phyloP scores from a whole-genome alignment of 805 yeast species.

The Wilhelminamyces savonicus region DNA sequence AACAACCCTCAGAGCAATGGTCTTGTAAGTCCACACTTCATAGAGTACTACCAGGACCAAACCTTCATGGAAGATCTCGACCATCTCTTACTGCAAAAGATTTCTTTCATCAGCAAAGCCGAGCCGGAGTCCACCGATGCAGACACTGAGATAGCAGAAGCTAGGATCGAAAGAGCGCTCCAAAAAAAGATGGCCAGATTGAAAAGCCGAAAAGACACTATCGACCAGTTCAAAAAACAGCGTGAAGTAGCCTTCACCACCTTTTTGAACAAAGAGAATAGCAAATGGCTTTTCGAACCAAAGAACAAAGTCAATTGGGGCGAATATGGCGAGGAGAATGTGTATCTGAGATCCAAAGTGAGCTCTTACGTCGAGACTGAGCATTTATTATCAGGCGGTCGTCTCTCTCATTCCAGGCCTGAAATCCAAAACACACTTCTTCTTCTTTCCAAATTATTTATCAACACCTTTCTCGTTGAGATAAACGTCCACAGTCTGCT shows the following conservation, averaged over 20 bases:
- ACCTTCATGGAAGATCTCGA: too few relatives aligned
- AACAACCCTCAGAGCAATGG: too few relatives aligned
- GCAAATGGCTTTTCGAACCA: conserved; percentile 1
- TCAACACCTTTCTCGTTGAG: conserved; percentile 23
- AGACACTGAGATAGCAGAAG: neutral
- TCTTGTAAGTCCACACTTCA: too few relatives aligned
- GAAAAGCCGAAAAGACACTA: neutral
- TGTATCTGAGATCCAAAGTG: too few relatives aligned
- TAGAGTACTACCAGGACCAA: too few relatives aligned
- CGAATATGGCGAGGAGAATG: too few relatives aligned
- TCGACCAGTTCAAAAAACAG: neutral
- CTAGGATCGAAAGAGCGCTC: neutral
- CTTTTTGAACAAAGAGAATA: conserved; percentile 3
- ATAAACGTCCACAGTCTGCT: conserved; percentile 18
- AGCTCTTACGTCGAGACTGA: too few relatives aligned
- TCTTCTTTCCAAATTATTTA: conserved; percentile 14
- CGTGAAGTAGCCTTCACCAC: conserved; percentile 4
- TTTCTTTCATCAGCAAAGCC: neutral
- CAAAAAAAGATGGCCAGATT: neutral
- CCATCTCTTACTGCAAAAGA: too few relatives aligned
- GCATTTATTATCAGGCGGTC: conserved; percentile 1
- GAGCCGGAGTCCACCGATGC: neutral
- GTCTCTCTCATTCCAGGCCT: conserved; percentile 7
- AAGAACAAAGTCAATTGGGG: conserved; percentile 1
- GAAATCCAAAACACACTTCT: conserved; percentile 17